Base-by-base conservation (phyloP, 495 filamentous ascomycete species). In the Cairneyella variabilis region DNA sequence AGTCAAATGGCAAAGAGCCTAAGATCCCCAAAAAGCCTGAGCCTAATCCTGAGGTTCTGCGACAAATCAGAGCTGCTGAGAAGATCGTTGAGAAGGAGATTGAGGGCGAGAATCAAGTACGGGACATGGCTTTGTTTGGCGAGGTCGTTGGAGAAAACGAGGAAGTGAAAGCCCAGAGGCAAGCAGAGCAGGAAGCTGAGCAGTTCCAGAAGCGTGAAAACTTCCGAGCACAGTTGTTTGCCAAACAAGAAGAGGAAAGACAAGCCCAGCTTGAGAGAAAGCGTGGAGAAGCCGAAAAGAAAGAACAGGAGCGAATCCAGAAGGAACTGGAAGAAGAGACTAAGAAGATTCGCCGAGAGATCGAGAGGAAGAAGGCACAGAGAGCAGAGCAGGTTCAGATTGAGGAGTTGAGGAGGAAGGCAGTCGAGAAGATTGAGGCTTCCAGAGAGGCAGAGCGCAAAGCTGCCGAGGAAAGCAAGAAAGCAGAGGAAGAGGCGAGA, bases 251-350 rank as follows among this genome's bases (percentile, higher is more conserved):
- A 17, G 45, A 17, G 8, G 12, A 34, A 3, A 9, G 46, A 18
- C 21, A 40, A 62, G 56, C 20, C 41, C 39, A 53, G 39, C 12
- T 28, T 34, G 18, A 50, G 58, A 48, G 53, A 64, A 42, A 53
- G 51, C 2, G 37, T 34, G 18, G 44, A 23, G 1, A 55, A 56
- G 44, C 34, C 54, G 59, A 21, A 51, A 26, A 55, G 48, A 18
- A 5, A 45, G 20, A 54, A 56, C 27, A 54, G 61, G 37, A 56
- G 49, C 6, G 59, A 53, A 27, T 51, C 53, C 10, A 63, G 56
- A 20, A 62, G 41, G 32, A 58, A 56, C 25, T 10, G 34, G 47
- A 65, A 58, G 41, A 54, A 28, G 4, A 55, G 58, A 43, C 45
- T 40, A 40, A 55, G 48, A 22, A 60, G 32, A 21, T 1, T 44